Evolutionary conservation across 2,329 filamentous ascomycete genomes (phyloP), one percentile per base, ranked within the genome.

Genomic region (Helotiales sp.): DNA sequence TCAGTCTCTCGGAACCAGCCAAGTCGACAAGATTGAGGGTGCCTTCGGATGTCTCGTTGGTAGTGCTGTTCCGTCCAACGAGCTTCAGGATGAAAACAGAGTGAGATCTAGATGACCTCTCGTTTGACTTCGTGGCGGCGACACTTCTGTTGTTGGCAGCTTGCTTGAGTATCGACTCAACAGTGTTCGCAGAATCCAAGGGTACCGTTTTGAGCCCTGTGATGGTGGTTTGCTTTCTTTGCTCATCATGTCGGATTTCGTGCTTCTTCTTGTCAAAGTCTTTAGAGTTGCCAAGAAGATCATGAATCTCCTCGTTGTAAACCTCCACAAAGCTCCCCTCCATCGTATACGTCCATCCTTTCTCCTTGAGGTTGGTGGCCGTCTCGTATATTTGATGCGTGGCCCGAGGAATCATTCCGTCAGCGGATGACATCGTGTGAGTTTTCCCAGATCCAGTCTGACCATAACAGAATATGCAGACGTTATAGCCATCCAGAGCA

Each of bases 371-470:
- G 60, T 90, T 86, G 69, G 89, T 91, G 62, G 96, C 92, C 49
- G 93, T 96, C 63, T 92, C 87, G 78, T 97, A 97, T 71, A 99
- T 97, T 83, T 98, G 95, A 72, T 92, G 88, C 7, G 96, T 96
- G 2, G 96, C 94, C 7, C 91, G 88, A 1, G 96, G 95, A 67
- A 99, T 99, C 91, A 99, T 97, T 72, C 96, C 96, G 74, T 97
- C 93, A 1, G 83, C 80, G 0, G 90, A 91, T 10, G 92, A 96
- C 96, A 99, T 99, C 3, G 96, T 98, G 77, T 91, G 92, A 0
- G 96, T 99, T 84, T 99, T 99, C 68, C 96, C 96, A 20, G 94
- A 96, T 3, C 96, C 96, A 0, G 96, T 99, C 79, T 99, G 96
- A 50, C 96, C 96, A 77, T 99, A 99, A 77, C 94, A 97, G 81